Conservation (phyloP, 2,329 filamentous ascomycete genomes). For the Penicillium sp. region DNA sequence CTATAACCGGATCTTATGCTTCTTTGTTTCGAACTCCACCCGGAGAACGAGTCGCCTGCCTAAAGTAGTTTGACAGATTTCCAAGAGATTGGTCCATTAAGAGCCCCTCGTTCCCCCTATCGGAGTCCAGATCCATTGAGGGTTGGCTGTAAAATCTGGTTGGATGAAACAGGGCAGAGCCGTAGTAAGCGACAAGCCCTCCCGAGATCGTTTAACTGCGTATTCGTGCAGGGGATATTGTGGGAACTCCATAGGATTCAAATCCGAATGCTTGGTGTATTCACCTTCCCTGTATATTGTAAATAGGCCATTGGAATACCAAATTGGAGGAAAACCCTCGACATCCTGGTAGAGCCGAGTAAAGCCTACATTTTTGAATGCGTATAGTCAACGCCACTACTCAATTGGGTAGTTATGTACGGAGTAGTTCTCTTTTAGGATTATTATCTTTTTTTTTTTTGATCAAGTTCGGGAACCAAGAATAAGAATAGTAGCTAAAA, state of each 20-base stretch:
- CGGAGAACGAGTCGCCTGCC: conserved; percentile 21
- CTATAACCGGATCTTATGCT: conserved; percentile 24
- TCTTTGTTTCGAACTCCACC: conserved; percentile 23
- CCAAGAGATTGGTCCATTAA: conserved; percentile 11
- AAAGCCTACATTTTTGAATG: too few relatives aligned
- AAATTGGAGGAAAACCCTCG: too few relatives aligned
- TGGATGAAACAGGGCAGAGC: conserved; percentile 8
- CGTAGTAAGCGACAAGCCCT: conserved; percentile 2
- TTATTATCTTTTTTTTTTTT: neutral
- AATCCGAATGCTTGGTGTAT: too few relatives aligned
- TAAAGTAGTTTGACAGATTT: conserved; percentile 23
- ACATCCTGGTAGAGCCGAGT: too few relatives aligned
- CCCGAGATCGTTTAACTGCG: conserved; percentile 8
- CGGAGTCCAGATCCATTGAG: conserved; percentile 9
- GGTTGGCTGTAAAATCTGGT: conserved; percentile 9
- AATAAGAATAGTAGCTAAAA: neutral
- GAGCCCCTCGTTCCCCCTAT: neutral
- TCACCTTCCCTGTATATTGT: too few relatives aligned
- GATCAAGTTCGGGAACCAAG: neutral
- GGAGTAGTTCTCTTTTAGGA: too few relatives aligned
- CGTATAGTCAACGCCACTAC: too few relatives aligned
- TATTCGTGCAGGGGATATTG: conserved; percentile 5
- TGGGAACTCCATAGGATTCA: neutral
- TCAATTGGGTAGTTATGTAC: too few relatives aligned
- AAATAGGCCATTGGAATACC: too few relatives aligned